phyloP scores from a whole-genome alignment of 2,329 filamentous ascomycete species.

The Parastagonospora nodorum region DNA sequence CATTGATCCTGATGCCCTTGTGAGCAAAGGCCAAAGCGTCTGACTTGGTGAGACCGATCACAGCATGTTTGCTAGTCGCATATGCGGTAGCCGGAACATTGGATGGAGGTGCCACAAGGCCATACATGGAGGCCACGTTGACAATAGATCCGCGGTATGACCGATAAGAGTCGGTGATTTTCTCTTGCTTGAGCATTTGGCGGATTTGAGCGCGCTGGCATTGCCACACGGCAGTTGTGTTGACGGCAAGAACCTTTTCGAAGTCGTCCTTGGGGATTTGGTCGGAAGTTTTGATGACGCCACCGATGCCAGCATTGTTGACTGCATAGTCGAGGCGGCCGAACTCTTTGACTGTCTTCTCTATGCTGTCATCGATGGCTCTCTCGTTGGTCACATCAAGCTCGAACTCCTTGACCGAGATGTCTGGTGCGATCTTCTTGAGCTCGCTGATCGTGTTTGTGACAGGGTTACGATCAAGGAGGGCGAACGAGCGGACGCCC shows the following conservation, averaged over 20 bases:
- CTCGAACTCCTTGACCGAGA: slow-evolving; percentile 50
- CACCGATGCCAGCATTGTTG: slow-evolving; percentile 61
- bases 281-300: slow-evolving; percentile 51
- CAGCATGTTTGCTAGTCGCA: slow-evolving; percentile 59
- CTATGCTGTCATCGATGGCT: slow-evolving; percentile 53
- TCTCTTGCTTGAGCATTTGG: slow-evolving; percentile 59
- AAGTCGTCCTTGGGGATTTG: slow-evolving; percentile 56
- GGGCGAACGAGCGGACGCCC: slow-evolving; percentile 54
- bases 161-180: slow-evolving; percentile 27
- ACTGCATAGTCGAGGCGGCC: slow-evolving; percentile 61
- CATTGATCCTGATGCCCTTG: slow-evolving; percentile 62
- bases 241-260: slow-evolving; percentile 57
- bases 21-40: slow-evolving; percentile 60
- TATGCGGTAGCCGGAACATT: slow-evolving; percentile 54
- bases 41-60: slow-evolving; percentile 59
- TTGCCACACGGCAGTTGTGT: slow-evolving; percentile 62
- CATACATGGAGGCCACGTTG: slow-evolving; percentile 61
- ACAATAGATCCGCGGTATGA: slow-evolving; percentile 58
- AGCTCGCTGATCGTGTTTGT: slow-evolving; percentile 43
- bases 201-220: slow-evolving; percentile 60
- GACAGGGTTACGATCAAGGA: slow-evolving; percentile 54
- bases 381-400: slow-evolving; percentile 55
- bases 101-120: slow-evolving; percentile 48
- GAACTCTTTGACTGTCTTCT: slow-evolving; percentile 51
- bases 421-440: slow-evolving; percentile 43